These are phyloP conservation scores for Colletotrichum sp. DNA, from an alignment of 2,329 filamentous ascomycete genomes.

Conservation along the genomic window DNA sequence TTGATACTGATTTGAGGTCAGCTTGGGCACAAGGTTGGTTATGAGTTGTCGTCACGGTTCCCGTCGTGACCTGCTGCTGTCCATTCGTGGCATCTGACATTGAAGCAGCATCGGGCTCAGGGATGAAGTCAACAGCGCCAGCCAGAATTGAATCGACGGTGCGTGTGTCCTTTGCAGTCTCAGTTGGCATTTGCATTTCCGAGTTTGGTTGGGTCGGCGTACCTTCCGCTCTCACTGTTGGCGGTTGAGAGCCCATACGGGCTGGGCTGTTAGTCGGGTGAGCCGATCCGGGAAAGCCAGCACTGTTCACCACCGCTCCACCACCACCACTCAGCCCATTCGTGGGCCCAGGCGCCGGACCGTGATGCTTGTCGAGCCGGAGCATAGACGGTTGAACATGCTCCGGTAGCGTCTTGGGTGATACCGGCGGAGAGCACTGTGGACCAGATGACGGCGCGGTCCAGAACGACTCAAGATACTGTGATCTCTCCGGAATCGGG, in stretches of 20 bases:
- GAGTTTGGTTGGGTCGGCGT: not conserved
- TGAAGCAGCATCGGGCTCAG: not conserved
- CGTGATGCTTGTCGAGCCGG: not conserved
- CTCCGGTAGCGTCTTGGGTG: slow-evolving; percentile 34
- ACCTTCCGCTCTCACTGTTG: slow-evolving; percentile 5
- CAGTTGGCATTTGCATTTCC: slow-evolving; percentile 3
- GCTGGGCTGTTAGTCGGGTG: not conserved
- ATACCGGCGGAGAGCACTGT: slow-evolving; percentile 36
- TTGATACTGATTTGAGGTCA: not conserved
- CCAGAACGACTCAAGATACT: slow-evolving; percentile 26
- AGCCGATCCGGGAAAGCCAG: not conserved
- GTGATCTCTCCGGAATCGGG: slow-evolving; percentile 37
- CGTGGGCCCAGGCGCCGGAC: not conserved
- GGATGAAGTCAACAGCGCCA: not conserved
- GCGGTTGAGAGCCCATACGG: not conserved
- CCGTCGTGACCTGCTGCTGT: not conserved
- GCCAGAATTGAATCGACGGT: not conserved
- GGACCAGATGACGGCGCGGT: slow-evolving; percentile 22
- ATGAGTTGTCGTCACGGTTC: not conserved
- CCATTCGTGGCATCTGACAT: not conserved
- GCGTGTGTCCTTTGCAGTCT: slow-evolving; percentile 7
- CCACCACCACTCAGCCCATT: not conserved
- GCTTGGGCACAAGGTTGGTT: not conserved
- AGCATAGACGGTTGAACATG: not conserved
- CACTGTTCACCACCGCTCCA: not conserved